A percentile compares a stretch with the other conserved stretches of the same genome.
Conservation (phyloP, 2,329 filamentous ascomycete genomes). For the Aspergillus tubingensis region DNA sequence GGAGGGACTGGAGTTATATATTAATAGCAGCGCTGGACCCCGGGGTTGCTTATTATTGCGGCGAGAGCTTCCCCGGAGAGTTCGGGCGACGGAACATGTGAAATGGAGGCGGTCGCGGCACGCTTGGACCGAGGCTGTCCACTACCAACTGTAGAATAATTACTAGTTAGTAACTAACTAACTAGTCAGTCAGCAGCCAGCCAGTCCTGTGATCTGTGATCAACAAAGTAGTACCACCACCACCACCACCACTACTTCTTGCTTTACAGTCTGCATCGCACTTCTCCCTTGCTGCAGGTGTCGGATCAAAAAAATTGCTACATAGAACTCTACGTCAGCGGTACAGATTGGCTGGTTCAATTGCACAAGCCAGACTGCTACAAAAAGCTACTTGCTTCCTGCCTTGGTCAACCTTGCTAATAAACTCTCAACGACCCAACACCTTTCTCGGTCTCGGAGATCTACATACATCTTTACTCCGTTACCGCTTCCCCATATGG, state of each 20-base stretch:
- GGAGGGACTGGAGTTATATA: conserved; percentile 21
- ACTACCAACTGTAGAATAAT: not conserved
- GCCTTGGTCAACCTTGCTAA: not conserved
- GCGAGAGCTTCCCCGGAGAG: conserved; percentile 27
- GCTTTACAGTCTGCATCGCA: not conserved
- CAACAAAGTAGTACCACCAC: no score
- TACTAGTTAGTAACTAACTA: no score
- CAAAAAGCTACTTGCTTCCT: not conserved
- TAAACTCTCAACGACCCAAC: not conserved
- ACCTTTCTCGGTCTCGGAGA: not conserved
- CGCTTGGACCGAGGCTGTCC: conserved; percentile 21
- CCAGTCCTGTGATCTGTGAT: conserved; percentile 7
- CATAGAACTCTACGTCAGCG: not conserved
- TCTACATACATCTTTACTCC: not conserved
- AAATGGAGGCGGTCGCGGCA: conserved; percentile 20
- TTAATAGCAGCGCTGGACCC: conserved; percentile 22
- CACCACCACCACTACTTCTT: no score
- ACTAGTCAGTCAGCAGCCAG: no score
- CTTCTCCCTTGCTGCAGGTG: not conserved
- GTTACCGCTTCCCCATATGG: not conserved
- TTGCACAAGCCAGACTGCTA: not conserved
- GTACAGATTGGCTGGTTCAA: no score
- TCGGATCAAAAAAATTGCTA: not conserved
- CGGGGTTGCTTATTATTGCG: conserved; percentile 18
- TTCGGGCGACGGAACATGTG: conserved; percentile 26